Percentiles rank a stretch among this genome's conserved stretches.
Evolutionary conservation across 306 rosid genomes (phyloP).

Genomic region (Rosa lucieae): DNA sequence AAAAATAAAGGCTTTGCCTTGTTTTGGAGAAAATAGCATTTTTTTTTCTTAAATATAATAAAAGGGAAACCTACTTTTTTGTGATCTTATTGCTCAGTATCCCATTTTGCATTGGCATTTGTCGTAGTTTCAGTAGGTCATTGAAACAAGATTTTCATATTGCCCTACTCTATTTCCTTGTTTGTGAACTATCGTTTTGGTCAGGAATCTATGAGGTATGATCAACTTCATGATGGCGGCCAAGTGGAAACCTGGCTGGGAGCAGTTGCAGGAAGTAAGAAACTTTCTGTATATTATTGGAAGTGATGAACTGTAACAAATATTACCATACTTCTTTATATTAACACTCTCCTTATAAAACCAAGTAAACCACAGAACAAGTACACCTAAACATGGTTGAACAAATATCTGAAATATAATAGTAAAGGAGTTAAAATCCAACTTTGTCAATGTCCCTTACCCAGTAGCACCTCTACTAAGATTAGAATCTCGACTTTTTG

Average conservation of each 20-base stretch:
- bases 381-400: no score
- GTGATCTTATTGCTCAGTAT: not conserved
- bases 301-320: not conserved
- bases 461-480: not conserved
- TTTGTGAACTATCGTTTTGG: constrained; percentile 5
- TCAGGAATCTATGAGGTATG: constrained; percentile 77
- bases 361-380: no score
- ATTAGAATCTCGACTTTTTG: not conserved
- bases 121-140: not conserved
- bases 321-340: no score
- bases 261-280: constrained; percentile 84
- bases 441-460: no score
- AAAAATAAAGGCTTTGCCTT: not conserved
- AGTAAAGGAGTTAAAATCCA: no score
- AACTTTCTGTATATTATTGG: constrained; percentile 23
- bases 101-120: not conserved
- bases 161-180: constrained; percentile 14
- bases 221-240: constrained; percentile 87
- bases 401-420: no score
- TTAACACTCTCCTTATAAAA: no score
- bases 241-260: constrained; percentile 93
- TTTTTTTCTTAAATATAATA: not conserved
- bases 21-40: not conserved
- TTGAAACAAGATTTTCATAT: constrained; percentile 9
- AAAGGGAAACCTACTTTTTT: not conserved